A percentile compares a stretch with the other conserved stretches of the same genome.
Evolutionary conservation across 2,329 filamentous ascomycete genomes (phyloP).

Genomic region (Paecilomyces formosus): DNA sequence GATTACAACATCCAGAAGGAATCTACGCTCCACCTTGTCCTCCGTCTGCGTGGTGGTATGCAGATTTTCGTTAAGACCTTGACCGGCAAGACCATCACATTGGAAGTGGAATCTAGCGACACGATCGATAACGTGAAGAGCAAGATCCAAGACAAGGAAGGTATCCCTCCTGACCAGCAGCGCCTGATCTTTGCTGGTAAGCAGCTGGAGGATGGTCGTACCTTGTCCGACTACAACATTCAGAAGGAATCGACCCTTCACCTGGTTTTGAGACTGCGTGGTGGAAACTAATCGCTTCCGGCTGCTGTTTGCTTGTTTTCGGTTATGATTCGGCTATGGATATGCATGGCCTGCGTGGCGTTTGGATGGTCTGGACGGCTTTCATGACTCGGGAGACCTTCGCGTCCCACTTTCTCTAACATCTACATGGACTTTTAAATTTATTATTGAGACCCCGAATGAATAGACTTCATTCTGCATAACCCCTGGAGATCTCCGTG

Average conservation of each 20-base stretch:
- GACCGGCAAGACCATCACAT: conserved; percentile 64
- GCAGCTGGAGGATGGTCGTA: conserved; percentile 50
- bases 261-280: conserved; percentile 55
- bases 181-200: conserved; percentile 65
- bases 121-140: conserved; percentile 65
- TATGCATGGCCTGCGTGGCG: conserved; percentile 28
- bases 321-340: conserved; percentile 18
- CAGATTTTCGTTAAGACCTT: conserved; percentile 80
- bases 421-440: not conserved
- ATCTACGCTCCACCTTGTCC: conserved; percentile 71
- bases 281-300: conserved; percentile 31
- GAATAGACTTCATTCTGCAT: not conserved
- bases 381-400: conserved; percentile 11
- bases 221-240: conserved; percentile 48
- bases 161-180: conserved; percentile 64
- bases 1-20: conserved; percentile 99
- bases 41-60: conserved; percentile 76
- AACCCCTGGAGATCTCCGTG: not conserved
- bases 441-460: not conserved
- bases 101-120: conserved; percentile 61
- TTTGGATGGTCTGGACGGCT: conserved; percentile 25
- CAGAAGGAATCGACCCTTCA: conserved; percentile 59
- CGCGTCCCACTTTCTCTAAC: conserved; percentile 14
- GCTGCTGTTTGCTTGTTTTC: conserved; percentile 9
- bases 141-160: conserved; percentile 78